phyloP scores from a whole-genome alignment of 1,284 basidiomycete species.

The Cryptococcus sp. region DNA sequence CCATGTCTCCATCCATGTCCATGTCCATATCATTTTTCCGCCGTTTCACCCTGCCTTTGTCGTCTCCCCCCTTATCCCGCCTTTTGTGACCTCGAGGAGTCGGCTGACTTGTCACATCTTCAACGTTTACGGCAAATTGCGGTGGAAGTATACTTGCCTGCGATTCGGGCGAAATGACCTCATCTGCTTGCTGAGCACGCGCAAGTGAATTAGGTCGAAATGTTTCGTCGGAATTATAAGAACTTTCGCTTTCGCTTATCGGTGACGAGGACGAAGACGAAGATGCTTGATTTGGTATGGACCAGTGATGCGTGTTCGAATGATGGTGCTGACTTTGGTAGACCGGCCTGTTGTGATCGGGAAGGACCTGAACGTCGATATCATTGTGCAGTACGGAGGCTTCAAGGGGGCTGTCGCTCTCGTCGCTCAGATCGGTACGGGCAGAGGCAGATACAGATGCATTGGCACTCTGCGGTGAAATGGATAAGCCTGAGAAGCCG shows the following conservation, averaged over 20 bases:
- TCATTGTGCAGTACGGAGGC: constrained; percentile 8
- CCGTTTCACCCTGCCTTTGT: constrained; percentile 3
- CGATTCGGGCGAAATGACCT: constrained; percentile 30
- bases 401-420: constrained; percentile 1
- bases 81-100: constrained; percentile 4
- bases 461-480: constrained; percentile 12
- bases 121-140: constrained; percentile 11
- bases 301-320: constrained; percentile 14
- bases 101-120: constrained; percentile 20
- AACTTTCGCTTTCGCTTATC: constrained; percentile 31
- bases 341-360: neutral
- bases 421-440: neutral
- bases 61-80: constrained; percentile 11
- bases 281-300: constrained; percentile 14
- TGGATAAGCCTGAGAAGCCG: constrained; percentile 42
- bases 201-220: constrained; percentile 11
- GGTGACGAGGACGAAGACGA: constrained; percentile 29
- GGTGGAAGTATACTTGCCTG: neutral
- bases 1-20: constrained; percentile 11
- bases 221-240: constrained; percentile 34
- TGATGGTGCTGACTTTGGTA: constrained; percentile 7
- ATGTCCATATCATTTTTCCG: constrained; percentile 30
- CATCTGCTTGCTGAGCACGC: constrained; percentile 28
- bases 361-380: constrained; percentile 16
- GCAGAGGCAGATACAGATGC: constrained; percentile 1